A percentile compares a stretch with the other conserved stretches of the same genome.
Conservation (phyloP, 2,329 filamentous ascomycete species). For the Aureobasidium mangrovei region DNA sequence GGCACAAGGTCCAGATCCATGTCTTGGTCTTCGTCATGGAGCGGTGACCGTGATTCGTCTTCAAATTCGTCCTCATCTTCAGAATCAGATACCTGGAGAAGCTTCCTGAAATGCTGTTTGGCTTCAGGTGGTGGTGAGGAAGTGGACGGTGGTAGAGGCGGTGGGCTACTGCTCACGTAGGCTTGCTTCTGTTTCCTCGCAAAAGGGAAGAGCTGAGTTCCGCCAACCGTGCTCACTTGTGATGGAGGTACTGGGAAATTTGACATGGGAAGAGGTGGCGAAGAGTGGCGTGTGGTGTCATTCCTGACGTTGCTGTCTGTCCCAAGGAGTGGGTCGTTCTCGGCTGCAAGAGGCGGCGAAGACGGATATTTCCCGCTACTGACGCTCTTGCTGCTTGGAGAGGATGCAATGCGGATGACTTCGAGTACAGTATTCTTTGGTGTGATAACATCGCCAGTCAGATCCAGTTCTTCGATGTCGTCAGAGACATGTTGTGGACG, state of each 20-base stretch:
- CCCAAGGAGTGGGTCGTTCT: not conserved
- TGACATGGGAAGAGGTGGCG: not conserved
- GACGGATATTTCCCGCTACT: constrained; percentile 14
- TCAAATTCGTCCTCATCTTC: not conserved
- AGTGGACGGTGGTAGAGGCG: not conserved
- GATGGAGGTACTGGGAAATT: constrained; percentile 9
- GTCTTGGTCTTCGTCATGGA: not conserved
- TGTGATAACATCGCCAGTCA: not conserved
- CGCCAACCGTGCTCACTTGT: constrained; percentile 8
- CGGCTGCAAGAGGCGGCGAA: constrained; percentile 6
- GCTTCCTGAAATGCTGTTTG: not conserved
- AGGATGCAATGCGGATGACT: constrained; percentile 4
- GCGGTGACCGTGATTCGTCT: not conserved
- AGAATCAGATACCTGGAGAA: not conserved
- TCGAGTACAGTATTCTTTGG: not conserved
- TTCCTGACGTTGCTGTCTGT: not conserved
- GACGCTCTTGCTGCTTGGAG: constrained; percentile 11
- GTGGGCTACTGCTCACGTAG: constrained; percentile 1
- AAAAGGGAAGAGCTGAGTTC: constrained; percentile 1
- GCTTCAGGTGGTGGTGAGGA: constrained; percentile 6
- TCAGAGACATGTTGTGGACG: not conserved
- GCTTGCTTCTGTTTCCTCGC: not conserved
- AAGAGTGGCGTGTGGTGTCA: not conserved
- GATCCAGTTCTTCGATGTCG: constrained; percentile 10
- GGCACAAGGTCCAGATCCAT: constrained; percentile 3